These are phyloP conservation scores for Garcia nutans DNA, from an alignment of 345 rosid genomes.

Conservation along the genomic window DNA sequence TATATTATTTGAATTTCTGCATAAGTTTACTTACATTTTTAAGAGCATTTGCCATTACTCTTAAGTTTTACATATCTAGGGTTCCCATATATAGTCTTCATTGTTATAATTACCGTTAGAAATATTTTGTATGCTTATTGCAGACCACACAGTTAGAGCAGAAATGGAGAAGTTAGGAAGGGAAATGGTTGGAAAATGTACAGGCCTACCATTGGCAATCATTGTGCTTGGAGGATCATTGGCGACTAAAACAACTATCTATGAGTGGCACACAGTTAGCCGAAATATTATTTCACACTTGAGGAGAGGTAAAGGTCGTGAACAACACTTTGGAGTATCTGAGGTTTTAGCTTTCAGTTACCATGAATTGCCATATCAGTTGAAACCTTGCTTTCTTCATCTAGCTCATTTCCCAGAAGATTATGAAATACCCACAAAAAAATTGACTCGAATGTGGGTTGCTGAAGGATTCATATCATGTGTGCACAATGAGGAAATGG, in stretches of 20 bases:
- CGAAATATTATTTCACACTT: conserved; percentile 13
- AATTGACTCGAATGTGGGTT: conserved; percentile 43
- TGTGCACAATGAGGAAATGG: not conserved
- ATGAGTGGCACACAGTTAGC: conserved; percentile 4
- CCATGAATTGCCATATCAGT: conserved; percentile 27
- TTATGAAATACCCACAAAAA: conserved; percentile 32
- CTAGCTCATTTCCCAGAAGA: conserved; percentile 33
- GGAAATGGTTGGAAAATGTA: conserved; percentile 35
- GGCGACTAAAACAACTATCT: conserved; percentile 23
- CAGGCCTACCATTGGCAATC: conserved; percentile 39
- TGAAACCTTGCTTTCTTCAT: conserved; percentile 39
- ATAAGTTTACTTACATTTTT: not conserved
- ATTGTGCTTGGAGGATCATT: conserved; percentile 40
- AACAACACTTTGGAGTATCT: conserved; percentile 4
- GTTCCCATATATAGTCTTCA: not conserved
- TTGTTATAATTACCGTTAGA: not conserved
- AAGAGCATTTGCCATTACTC: not conserved
- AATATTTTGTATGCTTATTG: not conserved
- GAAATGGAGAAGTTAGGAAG: conserved; percentile 29
- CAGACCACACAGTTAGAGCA: conserved; percentile 12
- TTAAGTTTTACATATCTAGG: too few relatives aligned
- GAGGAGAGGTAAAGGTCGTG: not conserved
- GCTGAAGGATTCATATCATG: conserved; percentile 42
- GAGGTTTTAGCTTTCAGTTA: conserved; percentile 32
- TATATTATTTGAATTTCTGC: not conserved